Evolutionary conservation across 169 alveolate genomes (phyloP).

Genomic region (Plasmodium chabaudi): DNA sequence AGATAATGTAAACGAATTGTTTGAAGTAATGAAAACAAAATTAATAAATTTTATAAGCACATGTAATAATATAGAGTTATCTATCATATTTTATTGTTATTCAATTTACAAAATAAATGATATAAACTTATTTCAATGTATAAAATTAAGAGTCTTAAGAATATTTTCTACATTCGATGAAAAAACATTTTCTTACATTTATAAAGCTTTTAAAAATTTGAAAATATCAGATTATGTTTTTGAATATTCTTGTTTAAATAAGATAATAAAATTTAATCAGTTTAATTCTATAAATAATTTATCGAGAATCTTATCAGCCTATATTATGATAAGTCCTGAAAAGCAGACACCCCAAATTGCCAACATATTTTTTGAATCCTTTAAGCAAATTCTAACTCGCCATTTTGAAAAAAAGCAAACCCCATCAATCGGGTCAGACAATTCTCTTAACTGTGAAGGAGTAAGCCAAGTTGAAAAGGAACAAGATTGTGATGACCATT

Average conservation of each 20-base stretch:
- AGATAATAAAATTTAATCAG: not conserved
- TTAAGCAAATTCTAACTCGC: not conserved
- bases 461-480: not conserved
- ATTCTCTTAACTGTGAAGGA: not conserved
- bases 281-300: slow-evolving; percentile 9
- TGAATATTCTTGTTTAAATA: slow-evolving; percentile 35
- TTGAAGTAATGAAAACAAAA: not conserved
- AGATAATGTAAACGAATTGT: not conserved
- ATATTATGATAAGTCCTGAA: not conserved
- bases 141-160: slow-evolving; percentile 29
- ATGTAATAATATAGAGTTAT: slow-evolving; percentile 16
- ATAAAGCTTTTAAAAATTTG: slow-evolving; percentile 51
- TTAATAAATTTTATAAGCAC: slow-evolving; percentile 1
- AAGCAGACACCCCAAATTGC: slow-evolving; percentile 8
- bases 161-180: slow-evolving; percentile 25
- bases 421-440: too few species aligned
- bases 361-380: not conserved
- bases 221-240: slow-evolving; percentile 25
- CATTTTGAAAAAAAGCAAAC: not conserved
- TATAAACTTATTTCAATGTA: slow-evolving; percentile 3
- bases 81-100: slow-evolving; percentile 44
- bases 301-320: slow-evolving; percentile 18
- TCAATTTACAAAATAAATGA: slow-evolving; percentile 20
- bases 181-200: slow-evolving; percentile 40
- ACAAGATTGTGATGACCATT: not conserved